Base-by-base conservation (phyloP, 495 filamentous ascomycete species). In the Neurospora tetrasperma region DNA sequence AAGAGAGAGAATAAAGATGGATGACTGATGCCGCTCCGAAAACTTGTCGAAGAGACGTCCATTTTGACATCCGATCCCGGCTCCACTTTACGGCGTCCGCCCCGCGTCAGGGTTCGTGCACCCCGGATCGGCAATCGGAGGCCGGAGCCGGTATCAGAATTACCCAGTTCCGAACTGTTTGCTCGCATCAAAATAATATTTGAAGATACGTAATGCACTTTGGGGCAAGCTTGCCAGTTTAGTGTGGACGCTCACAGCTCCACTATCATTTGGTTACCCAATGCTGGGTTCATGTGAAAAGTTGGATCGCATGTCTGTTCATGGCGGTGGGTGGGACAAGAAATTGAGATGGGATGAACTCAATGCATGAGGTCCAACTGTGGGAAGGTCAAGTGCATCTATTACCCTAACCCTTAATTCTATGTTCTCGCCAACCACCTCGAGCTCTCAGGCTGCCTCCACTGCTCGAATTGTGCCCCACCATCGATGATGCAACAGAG, bases 401-500 rank as follows among this genome's bases (percentile, higher is more conserved):
- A 35, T 35, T 66, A 66, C 54, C 54, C 54, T 66, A 66, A 66
- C 54, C 54, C 54, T 38, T 35, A 35, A 18, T 35, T 38, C 14
- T 2, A 27, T 38, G 23, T 35, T 62, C 54, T 62, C 54, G 16
- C 54, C 54, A 35, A 62, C 54, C 54, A 31, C 54, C 71, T 68
- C 16, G n/a, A 23, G 18, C 10, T 38, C 48, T 12, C 71, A 48
- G 48, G 48, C 46, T 41, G 42, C 39, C 70, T 20, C 70, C 48
- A 71, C 70, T 69, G 20, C 41, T 72, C 8, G n/a, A 42, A 23
- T 18, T 35, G 23, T 62, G 54, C 54, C 54, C 54, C 54, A 62
- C 54, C 54, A 62, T 62, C 54, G 54, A 62, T 62, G 54, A 62
- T 62, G 54, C 54, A 62, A 62, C 54, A 62, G 54, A 62, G 54